These are phyloP conservation scores for Hirsutella rhossiliensis DNA, from an alignment of 2,329 filamentous ascomycete species.

Conservation along the genomic window DNA sequence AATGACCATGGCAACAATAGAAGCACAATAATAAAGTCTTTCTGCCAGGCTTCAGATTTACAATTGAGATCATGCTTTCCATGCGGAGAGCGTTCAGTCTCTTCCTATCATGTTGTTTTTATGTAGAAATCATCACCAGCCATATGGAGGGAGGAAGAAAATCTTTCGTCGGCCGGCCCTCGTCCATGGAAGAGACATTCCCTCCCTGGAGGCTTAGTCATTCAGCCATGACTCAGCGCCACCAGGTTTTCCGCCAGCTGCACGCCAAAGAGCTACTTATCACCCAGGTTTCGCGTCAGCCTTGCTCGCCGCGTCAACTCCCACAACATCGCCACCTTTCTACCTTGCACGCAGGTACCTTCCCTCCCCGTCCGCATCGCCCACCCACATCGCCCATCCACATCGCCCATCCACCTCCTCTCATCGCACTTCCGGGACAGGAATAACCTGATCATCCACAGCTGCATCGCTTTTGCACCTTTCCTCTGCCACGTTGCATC, in stretches of 20 bases:
- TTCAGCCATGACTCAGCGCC: too few relatives aligned
- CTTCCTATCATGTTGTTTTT: constrained; percentile 54
- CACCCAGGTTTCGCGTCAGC: too few relatives aligned
- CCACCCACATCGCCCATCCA: neutral
- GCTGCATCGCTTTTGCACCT: too few relatives aligned
- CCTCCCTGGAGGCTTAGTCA: neutral
- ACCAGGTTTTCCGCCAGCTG: too few relatives aligned
- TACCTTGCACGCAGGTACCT: neutral
- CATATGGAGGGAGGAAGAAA: constrained; percentile 14
- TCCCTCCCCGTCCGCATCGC: neutral
- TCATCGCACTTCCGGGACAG: neutral
- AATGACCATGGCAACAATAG: too few relatives aligned
- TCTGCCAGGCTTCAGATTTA: constrained; percentile 44
- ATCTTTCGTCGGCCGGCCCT: neutral
- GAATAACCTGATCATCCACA: neutral
- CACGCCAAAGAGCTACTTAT: too few relatives aligned
- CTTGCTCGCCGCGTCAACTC: too few relatives aligned
- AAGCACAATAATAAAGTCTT: too few relatives aligned
- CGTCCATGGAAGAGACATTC: neutral
- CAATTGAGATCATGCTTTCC: constrained; percentile 50
- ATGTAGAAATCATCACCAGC: constrained; percentile 49
- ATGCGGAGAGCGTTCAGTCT: constrained; percentile 45
- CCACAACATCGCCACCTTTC: neutral
- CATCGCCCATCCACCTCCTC: neutral
- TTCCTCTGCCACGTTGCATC: neutral